Evolutionary conservation across 192 early-diverging fungal genomes (phyloP).

Genomic region (Blastocladiella britannica): DNA sequence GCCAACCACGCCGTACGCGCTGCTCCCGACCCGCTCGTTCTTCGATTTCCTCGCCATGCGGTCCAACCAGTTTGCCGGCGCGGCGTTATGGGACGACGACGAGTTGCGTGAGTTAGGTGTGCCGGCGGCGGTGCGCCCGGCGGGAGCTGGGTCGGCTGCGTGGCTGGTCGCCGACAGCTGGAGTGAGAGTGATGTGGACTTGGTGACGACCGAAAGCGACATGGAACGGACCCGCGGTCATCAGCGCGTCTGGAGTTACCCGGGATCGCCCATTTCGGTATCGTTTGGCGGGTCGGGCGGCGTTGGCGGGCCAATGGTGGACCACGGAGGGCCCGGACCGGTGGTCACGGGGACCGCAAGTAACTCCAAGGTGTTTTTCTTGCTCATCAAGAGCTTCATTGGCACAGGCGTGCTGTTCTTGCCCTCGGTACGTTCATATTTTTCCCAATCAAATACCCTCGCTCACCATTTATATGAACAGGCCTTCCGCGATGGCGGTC

Average conservation of each 20-base stretch:
- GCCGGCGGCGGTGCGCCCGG: neutral
- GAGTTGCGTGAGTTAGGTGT: neutral
- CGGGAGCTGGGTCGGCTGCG: neutral
- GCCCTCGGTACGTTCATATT: conserved; percentile 4
- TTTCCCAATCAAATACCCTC: neutral
- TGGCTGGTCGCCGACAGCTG: neutral
- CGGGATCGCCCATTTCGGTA: neutral
- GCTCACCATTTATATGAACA: neutral
- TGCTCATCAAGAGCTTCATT: conserved; percentile 25
- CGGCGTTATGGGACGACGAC: neutral
- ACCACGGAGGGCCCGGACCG: neutral
- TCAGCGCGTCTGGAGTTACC: neutral
- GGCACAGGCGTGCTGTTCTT: conserved; percentile 28
- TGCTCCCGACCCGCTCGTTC: conserved; percentile 4
- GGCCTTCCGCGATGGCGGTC: conserved; percentile 48
- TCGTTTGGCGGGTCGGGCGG: neutral
- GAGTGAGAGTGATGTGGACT: neutral
- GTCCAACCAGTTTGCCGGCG: neutral
- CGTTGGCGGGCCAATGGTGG: no score
- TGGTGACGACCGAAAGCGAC: no score
- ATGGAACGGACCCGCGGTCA: no score
- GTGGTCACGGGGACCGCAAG: conserved; percentile 9
- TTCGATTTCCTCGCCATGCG: conserved; percentile 6
- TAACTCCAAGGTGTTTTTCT: conserved; percentile 17
- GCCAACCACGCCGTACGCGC: neutral